These are phyloP conservation scores for Cephalotrichum gorgonifer DNA, from an alignment of 2,329 filamentous ascomycete genomes.

Conservation along the genomic window DNA sequence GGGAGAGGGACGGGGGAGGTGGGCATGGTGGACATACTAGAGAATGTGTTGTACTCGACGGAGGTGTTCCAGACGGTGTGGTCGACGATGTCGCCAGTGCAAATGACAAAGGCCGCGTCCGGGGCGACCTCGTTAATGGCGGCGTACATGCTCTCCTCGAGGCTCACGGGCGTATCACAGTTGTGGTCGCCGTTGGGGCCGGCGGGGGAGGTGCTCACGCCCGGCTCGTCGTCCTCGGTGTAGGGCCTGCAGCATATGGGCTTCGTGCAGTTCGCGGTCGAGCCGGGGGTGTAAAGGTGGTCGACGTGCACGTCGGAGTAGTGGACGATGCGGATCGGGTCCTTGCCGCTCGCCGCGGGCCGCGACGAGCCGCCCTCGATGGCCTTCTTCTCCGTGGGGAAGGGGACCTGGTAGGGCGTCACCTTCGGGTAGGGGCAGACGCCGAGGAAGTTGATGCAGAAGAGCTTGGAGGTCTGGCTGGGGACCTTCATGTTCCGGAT, in stretches of 20 bases:
- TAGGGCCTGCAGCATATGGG: constrained; percentile 50
- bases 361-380: constrained; percentile 22
- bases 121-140: constrained; percentile 35
- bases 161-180: constrained; percentile 38
- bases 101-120: constrained; percentile 42
- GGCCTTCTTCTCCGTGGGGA: constrained; percentile 30
- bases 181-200: constrained; percentile 40
- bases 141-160: constrained; percentile 45
- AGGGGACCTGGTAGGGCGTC: constrained; percentile 27
- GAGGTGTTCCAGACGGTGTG: constrained; percentile 38
- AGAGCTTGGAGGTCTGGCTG: constrained; percentile 37
- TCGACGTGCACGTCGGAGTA: constrained; percentile 52
- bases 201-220: constrained; percentile 36
- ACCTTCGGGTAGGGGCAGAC: constrained; percentile 39
- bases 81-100: constrained; percentile 49
- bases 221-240: constrained; percentile 33
- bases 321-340: constrained; percentile 44
- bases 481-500: constrained; percentile 35
- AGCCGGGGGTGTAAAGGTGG: constrained; percentile 39
- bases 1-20: not conserved
- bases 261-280: constrained; percentile 44
- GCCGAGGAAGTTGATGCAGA: constrained; percentile 43
- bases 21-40: not conserved
- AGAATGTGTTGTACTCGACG: constrained; percentile 16
- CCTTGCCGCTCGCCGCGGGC: constrained; percentile 29